Evolutionary conservation across 805 yeast genomes (phyloP).

Genomic region (Candida insectalens): DNA sequence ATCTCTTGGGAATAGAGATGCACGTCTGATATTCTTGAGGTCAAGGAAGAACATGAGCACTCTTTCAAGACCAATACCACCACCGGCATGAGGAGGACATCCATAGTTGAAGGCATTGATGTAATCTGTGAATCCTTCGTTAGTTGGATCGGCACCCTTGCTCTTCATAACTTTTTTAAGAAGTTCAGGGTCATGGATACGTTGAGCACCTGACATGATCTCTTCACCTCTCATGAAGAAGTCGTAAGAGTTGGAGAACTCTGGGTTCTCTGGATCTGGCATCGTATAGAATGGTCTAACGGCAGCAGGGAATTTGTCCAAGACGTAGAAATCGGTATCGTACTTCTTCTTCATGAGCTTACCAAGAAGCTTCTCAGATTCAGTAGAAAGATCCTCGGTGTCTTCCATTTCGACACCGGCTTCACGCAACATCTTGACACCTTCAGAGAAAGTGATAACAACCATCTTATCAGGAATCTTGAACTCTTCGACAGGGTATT

Average conservation of each 20-base stretch:
- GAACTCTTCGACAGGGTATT: slow-evolving; percentile 97
- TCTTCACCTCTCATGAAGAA: slow-evolving; percentile 99
- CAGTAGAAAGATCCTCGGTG: slow-evolving; percentile 85
- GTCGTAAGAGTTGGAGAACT: slow-evolving; percentile 95
- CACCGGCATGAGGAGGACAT: slow-evolving; percentile 99
- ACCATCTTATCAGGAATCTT: slow-evolving; percentile 92
- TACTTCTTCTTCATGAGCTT: slow-evolving; percentile 85
- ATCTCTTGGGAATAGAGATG: slow-evolving; percentile 98
- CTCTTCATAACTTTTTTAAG: slow-evolving; percentile 72
- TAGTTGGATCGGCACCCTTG: slow-evolving; percentile 73
- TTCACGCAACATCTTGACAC: slow-evolving; percentile 74
- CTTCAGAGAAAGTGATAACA: slow-evolving; percentile 81
- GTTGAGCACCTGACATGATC: slow-evolving; percentile 98
- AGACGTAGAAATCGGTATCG: slow-evolving; percentile 94
- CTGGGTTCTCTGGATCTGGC: slow-evolving; percentile 92
- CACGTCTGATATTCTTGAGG: slow-evolving; percentile 94
- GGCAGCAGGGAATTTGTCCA: slow-evolving; percentile 96
- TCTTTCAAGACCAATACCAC: slow-evolving; percentile 98
- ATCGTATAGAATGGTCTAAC: slow-evolving; percentile 98
- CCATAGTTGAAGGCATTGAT: slow-evolving; percentile 90
- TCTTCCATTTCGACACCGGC: slow-evolving; percentile 83
- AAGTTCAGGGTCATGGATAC: slow-evolving; percentile 88
- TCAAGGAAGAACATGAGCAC: slow-evolving; percentile 98
- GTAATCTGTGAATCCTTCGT: slow-evolving; percentile 83
- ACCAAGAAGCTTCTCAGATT: slow-evolving; percentile 91